Percentiles rank a stretch among this genome's conserved stretches.
Conservation (phyloP, 164 flowering plant species). For the Nymphaea thermarum region DNA sequence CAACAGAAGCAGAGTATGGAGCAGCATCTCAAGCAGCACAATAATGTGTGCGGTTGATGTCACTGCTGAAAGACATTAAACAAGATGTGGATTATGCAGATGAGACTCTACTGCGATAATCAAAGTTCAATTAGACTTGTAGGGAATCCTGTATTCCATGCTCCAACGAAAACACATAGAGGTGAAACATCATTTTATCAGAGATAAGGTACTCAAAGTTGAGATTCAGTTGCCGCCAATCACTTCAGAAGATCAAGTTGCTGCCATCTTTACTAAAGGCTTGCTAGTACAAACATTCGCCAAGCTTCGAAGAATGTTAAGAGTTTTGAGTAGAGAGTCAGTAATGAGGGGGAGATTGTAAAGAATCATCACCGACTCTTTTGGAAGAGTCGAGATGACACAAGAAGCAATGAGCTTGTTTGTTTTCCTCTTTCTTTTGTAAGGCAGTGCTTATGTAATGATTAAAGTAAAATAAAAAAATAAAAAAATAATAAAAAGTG, state of each 20-base stretch:
- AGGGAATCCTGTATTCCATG: constrained; percentile 21
- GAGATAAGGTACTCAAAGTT: neutral
- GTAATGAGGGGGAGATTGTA: no score
- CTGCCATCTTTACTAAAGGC: neutral
- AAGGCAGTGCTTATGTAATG: no score
- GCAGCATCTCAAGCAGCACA: constrained; percentile 7
- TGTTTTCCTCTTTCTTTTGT: no score
- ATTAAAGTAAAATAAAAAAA: no score
- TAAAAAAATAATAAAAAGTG: no score
- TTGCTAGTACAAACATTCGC: neutral
- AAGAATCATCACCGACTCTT: no score
- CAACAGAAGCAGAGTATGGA: constrained; percentile 7
- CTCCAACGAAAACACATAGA: constrained; percentile 11
- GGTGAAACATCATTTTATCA: neutral
- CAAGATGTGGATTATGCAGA: constrained; percentile 8
- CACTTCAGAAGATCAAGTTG: neutral
- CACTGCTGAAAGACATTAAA: constrained; percentile 12
- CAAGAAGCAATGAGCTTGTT: no score
- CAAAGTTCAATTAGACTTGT: constrained; percentile 7
- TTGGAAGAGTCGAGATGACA: no score
- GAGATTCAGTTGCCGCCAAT: neutral
- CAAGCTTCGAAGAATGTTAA: no score
- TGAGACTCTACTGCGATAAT: constrained; percentile 13
- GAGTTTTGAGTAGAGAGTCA: no score
- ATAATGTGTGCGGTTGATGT: constrained; percentile 6